Conservation (phyloP, 805 yeast species). For the Metschnikowia lochheadii region DNA sequence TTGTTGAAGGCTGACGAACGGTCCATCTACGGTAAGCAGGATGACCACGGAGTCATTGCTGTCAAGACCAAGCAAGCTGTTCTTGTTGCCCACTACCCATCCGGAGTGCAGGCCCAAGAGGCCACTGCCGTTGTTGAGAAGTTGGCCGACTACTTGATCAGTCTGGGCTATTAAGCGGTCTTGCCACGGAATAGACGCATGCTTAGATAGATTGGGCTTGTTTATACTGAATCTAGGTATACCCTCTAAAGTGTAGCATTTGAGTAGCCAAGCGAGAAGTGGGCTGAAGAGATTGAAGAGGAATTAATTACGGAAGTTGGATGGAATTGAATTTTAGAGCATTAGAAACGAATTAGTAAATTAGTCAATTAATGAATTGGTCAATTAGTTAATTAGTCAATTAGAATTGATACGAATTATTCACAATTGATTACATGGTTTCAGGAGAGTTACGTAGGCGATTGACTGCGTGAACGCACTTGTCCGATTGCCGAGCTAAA, state of each 20-base stretch:
- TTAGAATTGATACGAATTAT: too few species aligned
- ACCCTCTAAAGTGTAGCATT: background rate
- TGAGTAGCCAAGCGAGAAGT: background rate
- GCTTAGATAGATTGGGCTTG: background rate
- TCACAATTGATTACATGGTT: too few species aligned
- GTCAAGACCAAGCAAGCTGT: conserved; percentile 94
- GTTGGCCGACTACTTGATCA: conserved; percentile 89
- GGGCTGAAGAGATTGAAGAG: background rate
- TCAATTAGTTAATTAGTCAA: too few species aligned
- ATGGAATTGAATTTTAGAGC: too few species aligned
- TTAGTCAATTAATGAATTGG: too few species aligned
- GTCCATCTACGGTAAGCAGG: conserved; percentile 88
- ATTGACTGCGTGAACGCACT: background rate
- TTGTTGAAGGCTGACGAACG: conserved; percentile 86
- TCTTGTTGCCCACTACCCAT: conserved; percentile 89
- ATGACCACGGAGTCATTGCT: conserved; percentile 80
- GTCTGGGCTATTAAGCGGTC: conserved; percentile 65
- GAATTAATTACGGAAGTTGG: too few species aligned
- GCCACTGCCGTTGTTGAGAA: conserved; percentile 94
- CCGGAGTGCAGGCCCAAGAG: conserved; percentile 88
- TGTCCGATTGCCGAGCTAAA: background rate
- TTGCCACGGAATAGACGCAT: background rate
- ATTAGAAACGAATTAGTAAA: too few species aligned
- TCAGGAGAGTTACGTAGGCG: too few species aligned
- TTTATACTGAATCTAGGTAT: background rate